phyloP scores from a whole-genome alignment of 23 red algal genomes.

The Gracilaria domingensis region DNA sequence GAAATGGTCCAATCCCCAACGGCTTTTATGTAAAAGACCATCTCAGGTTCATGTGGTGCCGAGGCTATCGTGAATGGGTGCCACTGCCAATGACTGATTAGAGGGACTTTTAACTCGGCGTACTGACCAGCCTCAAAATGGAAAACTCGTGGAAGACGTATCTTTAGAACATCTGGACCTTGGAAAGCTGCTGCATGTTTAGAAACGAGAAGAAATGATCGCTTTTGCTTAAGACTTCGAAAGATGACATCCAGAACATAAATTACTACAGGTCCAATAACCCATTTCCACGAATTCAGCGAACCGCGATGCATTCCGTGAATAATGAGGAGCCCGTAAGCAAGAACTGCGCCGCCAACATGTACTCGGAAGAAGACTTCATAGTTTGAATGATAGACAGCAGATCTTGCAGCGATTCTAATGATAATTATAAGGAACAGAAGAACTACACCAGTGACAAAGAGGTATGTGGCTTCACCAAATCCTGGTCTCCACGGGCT shows the following conservation, averaged over 20 bases:
- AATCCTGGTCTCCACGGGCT: slow-evolving; percentile 70
- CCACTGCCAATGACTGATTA: slow-evolving; percentile 75
- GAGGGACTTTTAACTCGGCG: slow-evolving; percentile 78
- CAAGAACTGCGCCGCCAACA: slow-evolving; percentile 59
- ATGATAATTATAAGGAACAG: slow-evolving; percentile 45
- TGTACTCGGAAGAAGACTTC: slow-evolving; percentile 79
- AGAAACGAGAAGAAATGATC: slow-evolving; percentile 68
- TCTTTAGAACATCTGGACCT: slow-evolving; percentile 66
- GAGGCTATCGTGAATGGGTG: slow-evolving; percentile 86
- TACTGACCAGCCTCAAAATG: slow-evolving; percentile 92
- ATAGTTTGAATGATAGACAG: slow-evolving; percentile 61
- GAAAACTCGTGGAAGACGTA: slow-evolving; percentile 78
- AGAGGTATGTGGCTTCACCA: slow-evolving; percentile 46
- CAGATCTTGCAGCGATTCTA: slow-evolving; percentile 48
- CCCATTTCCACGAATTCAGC: slow-evolving; percentile 84
- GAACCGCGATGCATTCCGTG: slow-evolving; percentile 75
- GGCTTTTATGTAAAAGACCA: slow-evolving; percentile 89
- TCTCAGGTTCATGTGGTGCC: slow-evolving; percentile 76
- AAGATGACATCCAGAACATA: slow-evolving; percentile 64
- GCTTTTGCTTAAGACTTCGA: slow-evolving; percentile 44
- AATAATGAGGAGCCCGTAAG: slow-evolving; percentile 58
- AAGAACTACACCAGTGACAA: slow-evolving; percentile 73
- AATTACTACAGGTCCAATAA: slow-evolving; percentile 71
- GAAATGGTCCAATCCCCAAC: slow-evolving; percentile 84
- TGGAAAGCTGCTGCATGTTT: slow-evolving; percentile 76